Conservation (phyloP, 2,329 filamentous ascomycete genomes). For the Ustulina deusta region DNA sequence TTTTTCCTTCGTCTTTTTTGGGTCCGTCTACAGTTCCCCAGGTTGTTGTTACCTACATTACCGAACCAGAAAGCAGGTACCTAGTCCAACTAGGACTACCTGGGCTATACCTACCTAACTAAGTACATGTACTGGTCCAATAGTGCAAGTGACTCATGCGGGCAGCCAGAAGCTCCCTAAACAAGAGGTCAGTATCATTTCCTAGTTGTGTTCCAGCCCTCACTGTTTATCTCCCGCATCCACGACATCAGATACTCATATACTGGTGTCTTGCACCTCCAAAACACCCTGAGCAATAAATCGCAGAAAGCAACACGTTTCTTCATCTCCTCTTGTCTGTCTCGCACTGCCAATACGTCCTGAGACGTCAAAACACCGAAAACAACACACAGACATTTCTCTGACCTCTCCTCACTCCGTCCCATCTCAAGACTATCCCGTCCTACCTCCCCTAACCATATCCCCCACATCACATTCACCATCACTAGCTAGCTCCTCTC, state of each 20-base stretch:
- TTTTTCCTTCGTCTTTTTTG: too few species aligned
- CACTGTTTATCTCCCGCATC: not conserved
- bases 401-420: not conserved
- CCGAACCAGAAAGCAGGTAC: not conserved
- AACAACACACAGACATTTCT: not conserved
- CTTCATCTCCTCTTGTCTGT: not conserved
- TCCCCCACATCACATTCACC: not conserved
- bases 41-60: too few species aligned
- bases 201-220: not conserved
- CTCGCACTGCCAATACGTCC: not conserved
- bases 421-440: not conserved
- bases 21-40: too few species aligned
- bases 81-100: not conserved
- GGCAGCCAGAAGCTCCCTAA: conserved; percentile 26
- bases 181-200: conserved; percentile 18
- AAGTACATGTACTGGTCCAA: not conserved
- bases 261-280: conserved; percentile 9
- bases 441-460: not conserved
- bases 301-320: not conserved
- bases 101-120: not conserved
- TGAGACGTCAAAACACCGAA: not conserved
- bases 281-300: not conserved
- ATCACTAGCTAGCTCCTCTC: not conserved
- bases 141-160: conserved; percentile 43
- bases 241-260: not conserved